Percentiles rank a stretch among this genome's conserved stretches.
Conservation (phyloP, 2,329 filamentous ascomycete genomes). For the Aaosphaeria arxii region DNA sequence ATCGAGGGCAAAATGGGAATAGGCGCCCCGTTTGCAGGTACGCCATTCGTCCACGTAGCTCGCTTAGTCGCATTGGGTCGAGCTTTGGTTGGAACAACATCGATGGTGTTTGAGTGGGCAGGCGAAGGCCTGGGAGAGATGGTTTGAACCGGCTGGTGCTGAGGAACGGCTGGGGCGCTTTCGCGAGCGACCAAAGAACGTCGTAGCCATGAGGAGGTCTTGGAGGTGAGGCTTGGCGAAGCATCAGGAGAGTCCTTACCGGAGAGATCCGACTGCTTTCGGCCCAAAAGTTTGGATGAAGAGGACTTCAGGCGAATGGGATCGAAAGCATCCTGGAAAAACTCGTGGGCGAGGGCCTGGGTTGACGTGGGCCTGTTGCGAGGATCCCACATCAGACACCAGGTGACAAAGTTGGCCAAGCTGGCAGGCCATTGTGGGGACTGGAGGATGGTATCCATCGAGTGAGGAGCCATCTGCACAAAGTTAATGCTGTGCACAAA, state of each 20-base stretch:
- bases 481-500: too few relatives aligned
- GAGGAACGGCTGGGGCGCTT: constrained; percentile 59
- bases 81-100: constrained; percentile 47
- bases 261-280: constrained; percentile 84
- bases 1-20: constrained; percentile 97
- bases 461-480: constrained; percentile 88
- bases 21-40: constrained; percentile 71
- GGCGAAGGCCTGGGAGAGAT: constrained; percentile 42
- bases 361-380: constrained; percentile 86
- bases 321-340: constrained; percentile 89
- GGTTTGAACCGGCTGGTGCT: constrained; percentile 41
- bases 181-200: constrained; percentile 86
- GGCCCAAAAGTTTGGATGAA: constrained; percentile 75
- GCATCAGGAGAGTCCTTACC: constrained; percentile 56
- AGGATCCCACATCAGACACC: constrained; percentile 99
- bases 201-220: constrained; percentile 90
- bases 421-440: constrained; percentile 87
- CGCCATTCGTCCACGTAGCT: constrained; percentile 87
- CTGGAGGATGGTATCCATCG: constrained; percentile 91
- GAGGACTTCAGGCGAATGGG: constrained; percentile 90
- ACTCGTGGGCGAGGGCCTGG: constrained; percentile 93
- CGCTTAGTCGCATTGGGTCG: constrained; percentile 70
- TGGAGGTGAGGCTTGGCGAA: constrained; percentile 64
- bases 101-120: constrained; percentile 43
- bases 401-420: constrained; percentile 90